Evolutionary conservation across 1,139 yeast genomes (phyloP).

Genomic region (Geotrichum citri-aurantii): DNA sequence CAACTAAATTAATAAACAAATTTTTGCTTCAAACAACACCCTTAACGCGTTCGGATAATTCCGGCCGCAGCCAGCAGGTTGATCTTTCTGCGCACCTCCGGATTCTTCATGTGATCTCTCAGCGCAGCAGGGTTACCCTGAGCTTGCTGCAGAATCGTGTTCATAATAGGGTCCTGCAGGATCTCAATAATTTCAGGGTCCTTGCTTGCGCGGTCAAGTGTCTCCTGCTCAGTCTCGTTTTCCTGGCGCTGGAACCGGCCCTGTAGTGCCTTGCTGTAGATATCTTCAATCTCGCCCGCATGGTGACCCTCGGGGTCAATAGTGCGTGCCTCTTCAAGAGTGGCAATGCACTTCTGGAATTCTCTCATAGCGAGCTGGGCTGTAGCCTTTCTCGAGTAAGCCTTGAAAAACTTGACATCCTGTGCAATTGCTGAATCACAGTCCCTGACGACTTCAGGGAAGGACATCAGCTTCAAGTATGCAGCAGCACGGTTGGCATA

Average conservation of each 20-base stretch:
- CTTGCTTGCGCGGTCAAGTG: constrained; percentile 81
- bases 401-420: constrained; percentile 87
- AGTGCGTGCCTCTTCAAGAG: constrained; percentile 70
- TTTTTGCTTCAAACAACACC: not conserved
- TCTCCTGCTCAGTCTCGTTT: constrained; percentile 93
- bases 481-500: constrained; percentile 98
- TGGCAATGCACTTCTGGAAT: constrained; percentile 73
- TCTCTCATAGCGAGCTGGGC: constrained; percentile 91
- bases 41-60: constrained; percentile 82
- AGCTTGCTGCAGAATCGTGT: constrained; percentile 89
- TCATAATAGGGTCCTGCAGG: constrained; percentile 96
- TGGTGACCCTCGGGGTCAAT: constrained; percentile 65
- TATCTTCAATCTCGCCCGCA: constrained; percentile 71
- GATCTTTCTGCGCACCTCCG: constrained; percentile 84
- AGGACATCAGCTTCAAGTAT: constrained; percentile 85
- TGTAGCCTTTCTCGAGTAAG: constrained; percentile 93
- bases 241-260: constrained; percentile 76
- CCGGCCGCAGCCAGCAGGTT: constrained; percentile 94
- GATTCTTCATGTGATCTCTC: constrained; percentile 96
- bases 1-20: not conserved
- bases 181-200: constrained; percentile 93
- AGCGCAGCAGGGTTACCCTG: constrained; percentile 94
- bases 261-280: constrained; percentile 68
- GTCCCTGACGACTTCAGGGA: constrained; percentile 94
- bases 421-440: constrained; percentile 83